A percentile compares a stretch with the other conserved stretches of the same genome.
These are phyloP conservation scores for Metschnikowia dekortorum DNA, from an alignment of 805 yeast genomes.

Conservation along the genomic window DNA sequence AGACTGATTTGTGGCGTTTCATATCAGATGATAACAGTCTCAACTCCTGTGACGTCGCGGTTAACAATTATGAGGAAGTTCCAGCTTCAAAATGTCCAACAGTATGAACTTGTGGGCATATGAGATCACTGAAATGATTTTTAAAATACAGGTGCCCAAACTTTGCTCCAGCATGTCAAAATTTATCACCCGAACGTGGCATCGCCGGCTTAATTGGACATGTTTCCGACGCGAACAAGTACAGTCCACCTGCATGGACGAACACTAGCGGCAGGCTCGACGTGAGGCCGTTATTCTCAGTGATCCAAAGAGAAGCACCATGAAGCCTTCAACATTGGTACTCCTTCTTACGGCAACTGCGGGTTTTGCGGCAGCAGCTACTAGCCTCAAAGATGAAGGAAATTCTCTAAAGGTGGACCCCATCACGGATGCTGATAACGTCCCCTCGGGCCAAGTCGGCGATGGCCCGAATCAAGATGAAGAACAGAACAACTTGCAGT, in stretches of 20 bases:
- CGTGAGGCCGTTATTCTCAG: not conserved
- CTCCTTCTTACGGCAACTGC: slow-evolving; percentile 4
- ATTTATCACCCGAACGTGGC: not conserved
- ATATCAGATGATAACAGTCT: not conserved
- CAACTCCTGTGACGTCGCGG: not conserved
- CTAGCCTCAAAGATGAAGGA: not conserved
- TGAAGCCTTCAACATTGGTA: slow-evolving; percentile 8
- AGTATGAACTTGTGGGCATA: not conserved
- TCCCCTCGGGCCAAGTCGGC: slow-evolving; percentile 4
- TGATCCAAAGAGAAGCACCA: not conserved
- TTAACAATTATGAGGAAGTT: not conserved
- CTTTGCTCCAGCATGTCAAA: not conserved
- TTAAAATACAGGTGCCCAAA: not conserved
- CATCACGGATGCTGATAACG: slow-evolving; percentile 10
- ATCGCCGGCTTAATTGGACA: not conserved
- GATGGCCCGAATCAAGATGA: slow-evolving; percentile 3
- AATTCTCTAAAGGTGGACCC: slow-evolving; percentile 8
- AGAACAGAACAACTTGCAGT: slow-evolving; percentile 16
- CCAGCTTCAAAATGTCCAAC: not conserved
- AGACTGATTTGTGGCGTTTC: too few relatives aligned
- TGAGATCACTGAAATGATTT: not conserved
- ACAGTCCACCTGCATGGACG: slow-evolving; percentile 1
- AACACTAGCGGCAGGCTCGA: not conserved
- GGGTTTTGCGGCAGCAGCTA: slow-evolving; percentile 6
- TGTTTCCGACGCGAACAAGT: not conserved